A percentile compares a stretch with the other conserved stretches of the same genome.
Evolutionary conservation across 305 asterid genomes (phyloP).

Genomic region (Andrographis paniculata): DNA sequence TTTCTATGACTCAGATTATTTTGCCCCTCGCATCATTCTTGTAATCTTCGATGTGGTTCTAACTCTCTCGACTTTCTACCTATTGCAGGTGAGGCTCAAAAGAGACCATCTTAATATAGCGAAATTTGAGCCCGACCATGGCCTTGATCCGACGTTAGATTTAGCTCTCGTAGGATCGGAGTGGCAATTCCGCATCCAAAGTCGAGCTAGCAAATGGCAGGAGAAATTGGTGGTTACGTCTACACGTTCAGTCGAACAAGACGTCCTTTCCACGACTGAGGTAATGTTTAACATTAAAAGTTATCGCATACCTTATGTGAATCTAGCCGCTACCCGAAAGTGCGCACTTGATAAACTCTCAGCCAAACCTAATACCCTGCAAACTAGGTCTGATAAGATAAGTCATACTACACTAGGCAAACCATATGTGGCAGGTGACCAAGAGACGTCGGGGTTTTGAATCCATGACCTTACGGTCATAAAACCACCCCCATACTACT

Average conservation of each 20-base stretch:
- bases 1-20: slow-evolving; percentile 11
- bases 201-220: slow-evolving; percentile 99
- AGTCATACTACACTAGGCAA: too few relatives aligned
- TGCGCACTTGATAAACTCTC: too few relatives aligned
- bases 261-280: slow-evolving; percentile 91
- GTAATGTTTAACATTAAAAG: slow-evolving; percentile 38
- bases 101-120: slow-evolving; percentile 92
- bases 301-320: too few relatives aligned
- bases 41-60: slow-evolving; percentile 17
- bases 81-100: slow-evolving; percentile 86
- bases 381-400: too few relatives aligned
- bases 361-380: too few relatives aligned
- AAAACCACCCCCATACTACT: too few relatives aligned
- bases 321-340: too few relatives aligned
- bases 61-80: slow-evolving; percentile 14
- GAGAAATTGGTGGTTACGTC: slow-evolving; percentile 94
- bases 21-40: slow-evolving; percentile 13
- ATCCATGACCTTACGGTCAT: too few relatives aligned
- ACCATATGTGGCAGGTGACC: too few relatives aligned
- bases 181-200: slow-evolving; percentile 98
- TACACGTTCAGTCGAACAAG: slow-evolving; percentile 93
- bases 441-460: too few relatives aligned
- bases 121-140: slow-evolving; percentile 94
- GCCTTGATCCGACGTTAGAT: slow-evolving; percentile 92
- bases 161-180: slow-evolving; percentile 95